These are phyloP conservation scores for Dactylonectria estremocensis DNA, from an alignment of 2,329 filamentous ascomycete species.

Conservation along the genomic window DNA sequence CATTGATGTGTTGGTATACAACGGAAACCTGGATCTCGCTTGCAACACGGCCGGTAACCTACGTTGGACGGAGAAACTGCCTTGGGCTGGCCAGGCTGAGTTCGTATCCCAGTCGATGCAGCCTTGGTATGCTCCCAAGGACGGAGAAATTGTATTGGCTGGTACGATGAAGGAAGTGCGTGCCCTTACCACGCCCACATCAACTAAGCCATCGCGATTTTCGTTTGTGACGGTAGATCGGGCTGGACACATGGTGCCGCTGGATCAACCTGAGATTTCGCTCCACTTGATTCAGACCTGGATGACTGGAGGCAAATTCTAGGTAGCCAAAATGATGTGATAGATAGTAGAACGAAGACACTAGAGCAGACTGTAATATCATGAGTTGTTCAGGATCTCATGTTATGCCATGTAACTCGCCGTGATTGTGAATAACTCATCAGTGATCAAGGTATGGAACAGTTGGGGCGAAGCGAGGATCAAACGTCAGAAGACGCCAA, in stretches of 20 bases:
- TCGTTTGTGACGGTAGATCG: slow-evolving; percentile 35
- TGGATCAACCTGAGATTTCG: slow-evolving; percentile 19
- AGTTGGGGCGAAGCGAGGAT: no score
- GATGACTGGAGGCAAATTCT: slow-evolving; percentile 4
- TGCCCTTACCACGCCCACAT: not conserved
- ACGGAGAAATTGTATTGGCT: slow-evolving; percentile 27
- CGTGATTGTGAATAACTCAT: no score
- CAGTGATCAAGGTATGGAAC: no score
- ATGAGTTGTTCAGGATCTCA: no score
- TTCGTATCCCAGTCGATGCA: slow-evolving; percentile 34
- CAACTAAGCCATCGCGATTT: slow-evolving; percentile 1
- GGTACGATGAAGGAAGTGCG: slow-evolving; percentile 37
- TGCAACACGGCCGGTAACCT: slow-evolving; percentile 42
- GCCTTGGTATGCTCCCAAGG: slow-evolving; percentile 21
- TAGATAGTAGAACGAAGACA: not conserved
- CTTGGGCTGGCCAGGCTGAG: slow-evolving; percentile 38
- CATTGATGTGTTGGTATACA: slow-evolving; percentile 38
- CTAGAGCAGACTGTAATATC: not conserved
- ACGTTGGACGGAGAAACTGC: slow-evolving; percentile 34
- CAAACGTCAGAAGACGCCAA: no score
- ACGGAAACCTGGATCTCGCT: slow-evolving; percentile 40
- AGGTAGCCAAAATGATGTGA: not conserved
- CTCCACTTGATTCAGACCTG: slow-evolving; percentile 18
- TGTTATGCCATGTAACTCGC: no score
- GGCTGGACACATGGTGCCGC: slow-evolving; percentile 39